Evolutionary conservation across 2,329 filamentous ascomycete species (phyloP).

Genomic region (Arthroderma uncinatum): DNA sequence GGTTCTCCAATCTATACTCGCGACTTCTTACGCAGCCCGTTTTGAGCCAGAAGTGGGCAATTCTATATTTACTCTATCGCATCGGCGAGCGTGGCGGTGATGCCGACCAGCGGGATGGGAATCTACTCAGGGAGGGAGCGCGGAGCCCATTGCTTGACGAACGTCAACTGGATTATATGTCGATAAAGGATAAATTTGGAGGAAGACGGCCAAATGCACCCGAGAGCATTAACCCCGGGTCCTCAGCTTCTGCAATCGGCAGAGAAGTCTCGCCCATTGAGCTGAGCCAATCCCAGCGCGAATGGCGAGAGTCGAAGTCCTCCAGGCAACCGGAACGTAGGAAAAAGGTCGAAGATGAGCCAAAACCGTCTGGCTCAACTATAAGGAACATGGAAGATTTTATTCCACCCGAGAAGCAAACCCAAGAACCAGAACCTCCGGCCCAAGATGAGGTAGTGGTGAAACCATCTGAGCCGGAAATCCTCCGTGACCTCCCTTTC

Average conservation of each 20-base stretch:
- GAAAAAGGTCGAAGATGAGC: constrained; percentile 15
- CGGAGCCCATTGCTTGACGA: constrained; percentile 33
- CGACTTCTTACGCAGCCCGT: constrained; percentile 82
- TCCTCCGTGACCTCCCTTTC: constrained; percentile 75
- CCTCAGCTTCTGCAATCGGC: constrained; percentile 31
- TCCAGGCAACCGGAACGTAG: constrained; percentile 15
- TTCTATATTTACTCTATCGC: constrained; percentile 80
- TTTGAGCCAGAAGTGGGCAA: constrained; percentile 91
- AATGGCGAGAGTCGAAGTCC: not conserved
- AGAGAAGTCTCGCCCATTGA: constrained; percentile 18
- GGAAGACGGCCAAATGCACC: constrained; percentile 15
- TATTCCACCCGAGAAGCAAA: constrained; percentile 13
- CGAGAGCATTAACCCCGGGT: constrained; percentile 27
- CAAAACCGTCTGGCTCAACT: constrained; percentile 13
- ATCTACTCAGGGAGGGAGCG: constrained; percentile 12
- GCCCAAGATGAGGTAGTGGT: constrained; percentile 8
- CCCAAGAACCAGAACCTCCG: constrained; percentile 10
- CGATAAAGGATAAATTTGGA: constrained; percentile 21
- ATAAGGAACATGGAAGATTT: constrained; percentile 8
- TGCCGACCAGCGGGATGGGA: constrained; percentile 9
- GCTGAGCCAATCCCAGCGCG: not conserved
- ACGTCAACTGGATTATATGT: constrained; percentile 28
- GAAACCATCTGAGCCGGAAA: constrained; percentile 42
- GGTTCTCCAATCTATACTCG: constrained; percentile 84
- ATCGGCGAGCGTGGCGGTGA: constrained; percentile 52